phyloP scores from a whole-genome alignment of 2,329 filamentous ascomycete genomes.

The Bipolaris victoriae region DNA sequence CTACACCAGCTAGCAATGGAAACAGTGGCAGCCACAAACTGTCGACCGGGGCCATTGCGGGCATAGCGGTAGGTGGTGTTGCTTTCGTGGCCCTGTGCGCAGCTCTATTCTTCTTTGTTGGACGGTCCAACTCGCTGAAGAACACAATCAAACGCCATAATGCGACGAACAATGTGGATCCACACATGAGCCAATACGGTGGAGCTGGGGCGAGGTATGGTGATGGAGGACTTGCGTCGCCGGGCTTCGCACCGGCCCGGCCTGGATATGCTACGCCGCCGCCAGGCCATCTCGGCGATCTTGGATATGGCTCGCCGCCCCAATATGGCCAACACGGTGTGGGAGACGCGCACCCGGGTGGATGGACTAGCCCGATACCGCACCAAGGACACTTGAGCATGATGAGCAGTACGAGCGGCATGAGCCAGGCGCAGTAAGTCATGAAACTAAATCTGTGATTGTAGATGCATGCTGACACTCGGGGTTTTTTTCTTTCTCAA shows the following conservation, averaged over 20 bases:
- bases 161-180: not conserved
- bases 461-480: not conserved
- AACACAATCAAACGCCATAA: constrained; percentile 23
- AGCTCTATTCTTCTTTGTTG: constrained; percentile 70
- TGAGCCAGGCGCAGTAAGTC: constrained; percentile 37
- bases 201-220: constrained; percentile 6
- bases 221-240: constrained; percentile 13
- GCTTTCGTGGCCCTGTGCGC: constrained; percentile 66
- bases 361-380: constrained; percentile 27
- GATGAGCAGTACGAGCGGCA: constrained; percentile 25
- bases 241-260: constrained; percentile 2
- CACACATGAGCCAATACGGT: constrained; percentile 11
- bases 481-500: not conserved
- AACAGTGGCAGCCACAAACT: constrained; percentile 26
- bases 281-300: constrained; percentile 21
- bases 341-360: constrained; percentile 30
- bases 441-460: not conserved
- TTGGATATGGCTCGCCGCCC: constrained; percentile 21
- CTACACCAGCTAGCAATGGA: constrained; percentile 6
- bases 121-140: constrained; percentile 47
- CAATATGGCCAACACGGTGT: constrained; percentile 35
- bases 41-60: constrained; percentile 51
- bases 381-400: constrained; percentile 28
- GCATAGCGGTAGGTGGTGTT: constrained; percentile 68
- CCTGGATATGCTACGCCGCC: constrained; percentile 14